phyloP scores from a whole-genome alignment of 106 monocot genomes.

The Apostasia ramifera region DNA sequence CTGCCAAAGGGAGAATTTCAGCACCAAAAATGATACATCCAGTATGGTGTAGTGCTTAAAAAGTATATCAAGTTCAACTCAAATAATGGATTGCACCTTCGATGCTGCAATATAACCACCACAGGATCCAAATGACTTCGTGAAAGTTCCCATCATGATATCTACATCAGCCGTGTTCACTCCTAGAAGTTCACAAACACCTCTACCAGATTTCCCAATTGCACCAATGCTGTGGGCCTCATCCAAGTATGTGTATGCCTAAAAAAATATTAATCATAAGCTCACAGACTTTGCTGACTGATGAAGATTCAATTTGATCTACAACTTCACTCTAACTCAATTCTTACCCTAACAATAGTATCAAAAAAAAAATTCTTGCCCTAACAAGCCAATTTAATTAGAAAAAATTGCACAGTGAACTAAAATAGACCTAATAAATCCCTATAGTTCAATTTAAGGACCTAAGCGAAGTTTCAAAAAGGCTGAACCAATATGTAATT shows the following conservation, averaged over 20 bases:
- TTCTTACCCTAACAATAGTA: too few relatives aligned
- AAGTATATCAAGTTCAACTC: not conserved
- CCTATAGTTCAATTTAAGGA: too few relatives aligned
- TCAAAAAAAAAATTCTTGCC: too few relatives aligned
- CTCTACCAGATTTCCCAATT: conserved; percentile 60
- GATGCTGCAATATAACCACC: conserved; percentile 88
- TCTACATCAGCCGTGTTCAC: conserved; percentile 75
- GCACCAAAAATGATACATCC: not conserved
- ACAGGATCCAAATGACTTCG: conserved; percentile 84
- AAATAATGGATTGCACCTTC: conserved; percentile 29
- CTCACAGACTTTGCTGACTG: not conserved
- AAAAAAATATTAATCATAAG: conserved; percentile 1
- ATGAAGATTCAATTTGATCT: not conserved
- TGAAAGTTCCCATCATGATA: conserved; percentile 90
- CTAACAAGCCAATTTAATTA: too few relatives aligned
- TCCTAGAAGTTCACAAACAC: conserved; percentile 78
- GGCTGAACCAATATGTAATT: too few relatives aligned
- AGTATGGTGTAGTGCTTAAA: not conserved
- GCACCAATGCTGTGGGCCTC: conserved; percentile 87
- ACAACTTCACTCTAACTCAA: too few relatives aligned
- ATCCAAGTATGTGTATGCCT: conserved; percentile 81
- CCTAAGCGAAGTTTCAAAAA: too few relatives aligned
- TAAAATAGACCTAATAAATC: too few relatives aligned
- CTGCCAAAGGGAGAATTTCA: conserved; percentile 17
- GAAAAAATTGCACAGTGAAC: too few relatives aligned